phyloP scores from a whole-genome alignment of 495 filamentous ascomycete genomes.

The Neurospora tetraspora region DNA sequence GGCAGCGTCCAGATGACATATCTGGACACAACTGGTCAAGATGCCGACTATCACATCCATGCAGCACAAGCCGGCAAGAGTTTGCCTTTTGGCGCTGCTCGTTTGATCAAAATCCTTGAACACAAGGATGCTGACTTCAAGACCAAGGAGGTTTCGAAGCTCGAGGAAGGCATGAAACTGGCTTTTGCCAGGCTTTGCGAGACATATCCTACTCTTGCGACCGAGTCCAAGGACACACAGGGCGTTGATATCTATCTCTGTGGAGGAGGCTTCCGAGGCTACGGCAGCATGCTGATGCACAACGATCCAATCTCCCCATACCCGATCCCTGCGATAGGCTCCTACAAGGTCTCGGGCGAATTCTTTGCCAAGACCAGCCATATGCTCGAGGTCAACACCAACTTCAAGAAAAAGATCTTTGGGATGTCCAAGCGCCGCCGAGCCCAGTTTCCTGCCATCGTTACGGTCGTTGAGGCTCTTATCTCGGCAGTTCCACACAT shows the following conservation, averaged over 20 bases:
- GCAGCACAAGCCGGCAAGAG: conserved; percentile 39
- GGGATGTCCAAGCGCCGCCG: conserved; percentile 76
- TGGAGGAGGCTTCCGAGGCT: conserved; percentile 84
- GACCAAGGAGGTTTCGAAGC: conserved; percentile 41
- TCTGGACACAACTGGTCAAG: conserved; percentile 53
- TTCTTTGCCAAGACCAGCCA: conserved; percentile 52
- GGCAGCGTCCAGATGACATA: conserved; percentile 89
- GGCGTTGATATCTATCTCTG: conserved; percentile 75
- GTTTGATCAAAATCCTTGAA: conserved; percentile 53
- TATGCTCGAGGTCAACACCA: conserved; percentile 46
- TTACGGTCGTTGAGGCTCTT: conserved; percentile 64
- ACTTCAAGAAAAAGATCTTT: conserved; percentile 53
- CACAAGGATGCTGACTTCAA: conserved; percentile 31
- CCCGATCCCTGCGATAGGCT: conserved; percentile 76
- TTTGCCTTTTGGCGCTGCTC: conserved; percentile 83
- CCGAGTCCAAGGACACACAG: conserved; percentile 27
- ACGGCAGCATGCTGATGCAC: conserved; percentile 76
- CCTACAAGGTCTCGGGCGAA: conserved; percentile 54
- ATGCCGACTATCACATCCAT: conserved; percentile 30
- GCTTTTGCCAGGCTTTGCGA: conserved; percentile 55
- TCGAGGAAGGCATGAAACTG: conserved; percentile 47
- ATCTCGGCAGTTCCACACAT: conserved; percentile 60
- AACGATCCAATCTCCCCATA: conserved; percentile 60
- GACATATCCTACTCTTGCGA: conserved; percentile 36
- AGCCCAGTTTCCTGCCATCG: conserved; percentile 74